phyloP scores from a whole-genome alignment of 768 basidiomycete species.

The Podaxis rugospora region DNA sequence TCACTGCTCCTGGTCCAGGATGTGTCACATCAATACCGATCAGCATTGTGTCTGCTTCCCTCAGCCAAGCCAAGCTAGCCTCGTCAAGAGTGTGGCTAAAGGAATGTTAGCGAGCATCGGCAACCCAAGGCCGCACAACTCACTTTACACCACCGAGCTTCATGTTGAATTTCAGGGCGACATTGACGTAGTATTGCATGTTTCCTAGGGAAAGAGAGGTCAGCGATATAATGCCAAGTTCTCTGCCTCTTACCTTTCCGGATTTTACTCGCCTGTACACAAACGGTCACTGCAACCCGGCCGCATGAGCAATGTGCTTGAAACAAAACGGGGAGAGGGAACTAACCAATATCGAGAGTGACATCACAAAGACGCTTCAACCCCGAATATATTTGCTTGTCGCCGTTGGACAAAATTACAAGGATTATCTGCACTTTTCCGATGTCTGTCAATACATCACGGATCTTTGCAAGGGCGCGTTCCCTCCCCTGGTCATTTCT shows the following conservation, averaged over 20 bases:
- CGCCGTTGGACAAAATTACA: slow-evolving; percentile 62
- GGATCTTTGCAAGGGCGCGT: slow-evolving; percentile 43
- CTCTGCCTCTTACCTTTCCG: slow-evolving; percentile 36
- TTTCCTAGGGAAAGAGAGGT: slow-evolving; percentile 41
- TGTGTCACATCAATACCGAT: slow-evolving; percentile 84
- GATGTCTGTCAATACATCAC: slow-evolving; percentile 30
- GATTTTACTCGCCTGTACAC: slow-evolving; percentile 70
- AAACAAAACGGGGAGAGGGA: not conserved
- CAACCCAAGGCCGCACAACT: slow-evolving; percentile 12
- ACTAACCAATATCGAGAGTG: slow-evolving; percentile 50
- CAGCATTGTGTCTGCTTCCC: slow-evolving; percentile 63
- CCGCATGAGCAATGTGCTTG: not conserved
- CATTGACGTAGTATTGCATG: slow-evolving; percentile 71
- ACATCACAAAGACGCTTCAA: slow-evolving; percentile 73
- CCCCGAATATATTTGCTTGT: slow-evolving; percentile 74
- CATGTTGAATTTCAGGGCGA: slow-evolving; percentile 78
- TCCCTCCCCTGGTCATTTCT: slow-evolving; percentile 48
- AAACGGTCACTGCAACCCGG: slow-evolving; percentile 51
- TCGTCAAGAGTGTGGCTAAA: slow-evolving; percentile 43
- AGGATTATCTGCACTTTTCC: slow-evolving; percentile 54
- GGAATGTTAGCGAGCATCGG: slow-evolving; percentile 5
- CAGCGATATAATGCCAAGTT: slow-evolving; percentile 16
- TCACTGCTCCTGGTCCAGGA: slow-evolving; percentile 70
- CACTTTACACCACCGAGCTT: slow-evolving; percentile 82
- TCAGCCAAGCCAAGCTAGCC: slow-evolving; percentile 57